A percentile compares a stretch with the other conserved stretches of the same genome.
Evolutionary conservation across 2,329 filamentous ascomycete genomes (phyloP).

Genomic region (Blastomyces parvus): DNA sequence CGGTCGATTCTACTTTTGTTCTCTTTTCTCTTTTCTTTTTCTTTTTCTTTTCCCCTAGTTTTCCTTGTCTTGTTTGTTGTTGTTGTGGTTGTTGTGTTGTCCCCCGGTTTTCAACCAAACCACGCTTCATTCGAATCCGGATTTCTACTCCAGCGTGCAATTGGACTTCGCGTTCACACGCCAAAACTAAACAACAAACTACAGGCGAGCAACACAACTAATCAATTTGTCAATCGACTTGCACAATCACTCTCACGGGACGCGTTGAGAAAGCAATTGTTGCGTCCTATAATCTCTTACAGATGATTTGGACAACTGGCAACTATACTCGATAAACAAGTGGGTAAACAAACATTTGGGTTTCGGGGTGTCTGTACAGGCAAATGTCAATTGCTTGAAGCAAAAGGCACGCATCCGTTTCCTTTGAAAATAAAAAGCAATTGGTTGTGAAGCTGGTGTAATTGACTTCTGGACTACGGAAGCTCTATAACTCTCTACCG

Average conservation of each 20-base stretch:
- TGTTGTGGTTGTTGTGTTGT: background rate
- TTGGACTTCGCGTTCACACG: background rate
- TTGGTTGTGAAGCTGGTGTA: slow-evolving; percentile 5
- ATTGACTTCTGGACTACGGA: slow-evolving; percentile 16
- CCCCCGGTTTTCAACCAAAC: background rate
- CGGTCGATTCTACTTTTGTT: background rate
- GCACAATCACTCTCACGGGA: background rate
- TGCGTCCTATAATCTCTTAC: background rate
- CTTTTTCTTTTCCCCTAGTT: background rate
- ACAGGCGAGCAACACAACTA: background rate
- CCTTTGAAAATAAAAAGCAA: background rate
- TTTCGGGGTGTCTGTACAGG: background rate
- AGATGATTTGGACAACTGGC: slow-evolving; percentile 3
- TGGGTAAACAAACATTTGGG: background rate
- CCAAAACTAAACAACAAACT: background rate
- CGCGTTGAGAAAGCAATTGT: background rate
- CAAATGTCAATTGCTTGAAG: slow-evolving; percentile 4
- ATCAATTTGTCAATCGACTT: background rate
- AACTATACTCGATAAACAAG: background rate
- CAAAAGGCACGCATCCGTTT: background rate
- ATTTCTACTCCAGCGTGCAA: background rate
- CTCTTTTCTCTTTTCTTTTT: background rate
- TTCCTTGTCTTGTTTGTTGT: background rate
- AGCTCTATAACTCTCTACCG: background rate
- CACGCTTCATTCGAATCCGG: background rate